Evolutionary conservation across 1,139 yeast species (phyloP).

Genomic region (Candida sanyaensis): DNA sequence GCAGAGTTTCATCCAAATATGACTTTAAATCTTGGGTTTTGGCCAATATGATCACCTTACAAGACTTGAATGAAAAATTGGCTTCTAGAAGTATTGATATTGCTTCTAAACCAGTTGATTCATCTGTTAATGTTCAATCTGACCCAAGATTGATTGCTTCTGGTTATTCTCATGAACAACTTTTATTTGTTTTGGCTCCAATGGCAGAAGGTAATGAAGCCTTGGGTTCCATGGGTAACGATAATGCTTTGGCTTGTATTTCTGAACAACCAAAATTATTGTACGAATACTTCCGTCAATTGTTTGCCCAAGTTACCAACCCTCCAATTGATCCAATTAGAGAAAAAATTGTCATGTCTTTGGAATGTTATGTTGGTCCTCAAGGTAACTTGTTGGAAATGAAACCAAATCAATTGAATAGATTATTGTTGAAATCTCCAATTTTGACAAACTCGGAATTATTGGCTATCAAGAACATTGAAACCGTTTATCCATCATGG

Average conservation of each 20-base stretch:
- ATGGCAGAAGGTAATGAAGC: slow-evolving; percentile 98
- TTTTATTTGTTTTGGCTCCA: slow-evolving; percentile 80
- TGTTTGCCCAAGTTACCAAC: slow-evolving; percentile 97
- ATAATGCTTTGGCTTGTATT: slow-evolving; percentile 93
- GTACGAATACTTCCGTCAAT: slow-evolving; percentile 93
- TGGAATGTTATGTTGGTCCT: slow-evolving; percentile 96
- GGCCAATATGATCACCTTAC: slow-evolving; percentile 81
- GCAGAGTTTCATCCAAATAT: slow-evolving; percentile 75
- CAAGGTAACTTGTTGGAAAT: slow-evolving; percentile 94
- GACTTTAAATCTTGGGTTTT: slow-evolving; percentile 94
- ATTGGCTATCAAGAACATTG: slow-evolving; percentile 69
- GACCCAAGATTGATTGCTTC: slow-evolving; percentile 86
- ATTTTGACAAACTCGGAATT: slow-evolving; percentile 74
- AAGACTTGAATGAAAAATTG: slow-evolving; percentile 67
- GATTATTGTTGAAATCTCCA: slow-evolving; percentile 82
- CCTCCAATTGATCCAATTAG: slow-evolving; percentile 99
- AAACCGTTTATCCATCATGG: slow-evolving; percentile 84
- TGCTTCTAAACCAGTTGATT: slow-evolving; percentile 22
- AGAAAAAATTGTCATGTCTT: slow-evolving; percentile 94
- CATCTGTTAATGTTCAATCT: slow-evolving; percentile 55
- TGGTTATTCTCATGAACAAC: slow-evolving; percentile 92
- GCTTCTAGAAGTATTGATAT: slow-evolving; percentile 46
- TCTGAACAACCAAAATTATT: slow-evolving; percentile 89
- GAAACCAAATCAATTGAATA: slow-evolving; percentile 89
- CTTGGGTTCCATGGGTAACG: slow-evolving; percentile 98